Evolutionary conservation across 768 basidiomycete species (phyloP).

Genomic region (Russula sp.): DNA sequence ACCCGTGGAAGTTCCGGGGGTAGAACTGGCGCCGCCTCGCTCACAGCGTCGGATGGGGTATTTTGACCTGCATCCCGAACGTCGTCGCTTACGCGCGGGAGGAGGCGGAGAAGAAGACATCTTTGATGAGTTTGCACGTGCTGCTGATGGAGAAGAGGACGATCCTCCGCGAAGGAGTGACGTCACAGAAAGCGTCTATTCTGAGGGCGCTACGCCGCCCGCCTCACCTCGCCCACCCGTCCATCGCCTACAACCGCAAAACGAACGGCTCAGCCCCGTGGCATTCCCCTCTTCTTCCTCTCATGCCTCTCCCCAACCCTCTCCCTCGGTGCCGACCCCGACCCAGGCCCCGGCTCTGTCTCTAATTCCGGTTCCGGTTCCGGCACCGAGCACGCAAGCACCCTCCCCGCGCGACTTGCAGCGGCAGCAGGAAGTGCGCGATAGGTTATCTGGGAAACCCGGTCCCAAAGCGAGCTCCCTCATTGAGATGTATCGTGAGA

Average conservation of each 20-base stretch:
- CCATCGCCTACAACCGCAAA: neutral
- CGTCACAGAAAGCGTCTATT: slow-evolving; percentile 22
- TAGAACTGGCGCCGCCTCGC: neutral
- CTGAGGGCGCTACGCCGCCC: slow-evolving; percentile 3
- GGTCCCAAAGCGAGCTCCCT: slow-evolving; percentile 65
- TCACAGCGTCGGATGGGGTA: slow-evolving; percentile 51
- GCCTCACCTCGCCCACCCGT: neutral
- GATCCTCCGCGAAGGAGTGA: slow-evolving; percentile 27
- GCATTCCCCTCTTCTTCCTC: neutral
- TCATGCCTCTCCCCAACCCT: neutral
- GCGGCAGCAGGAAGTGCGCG: slow-evolving; percentile 21
- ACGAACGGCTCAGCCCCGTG: neutral
- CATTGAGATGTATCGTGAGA: slow-evolving; percentile 84
- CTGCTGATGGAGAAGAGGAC: slow-evolving; percentile 28
- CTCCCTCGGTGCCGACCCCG: neutral
- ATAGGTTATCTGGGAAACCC: slow-evolving; percentile 29
- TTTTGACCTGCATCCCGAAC: slow-evolving; percentile 77
- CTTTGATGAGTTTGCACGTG: slow-evolving; percentile 19
- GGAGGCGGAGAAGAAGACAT: neutral
- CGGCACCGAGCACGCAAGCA: neutral
- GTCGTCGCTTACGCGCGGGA: slow-evolving; percentile 40
- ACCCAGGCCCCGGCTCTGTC: neutral
- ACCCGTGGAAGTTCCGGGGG: slow-evolving; percentile 34
- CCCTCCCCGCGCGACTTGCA: slow-evolving; percentile 10
- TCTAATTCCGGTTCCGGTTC: neutral